A percentile compares a stretch with the other conserved stretches of the same genome.
phyloP scores from a whole-genome alignment of 202 grass and related monocot species.

The Brachypodium distachyon region DNA sequence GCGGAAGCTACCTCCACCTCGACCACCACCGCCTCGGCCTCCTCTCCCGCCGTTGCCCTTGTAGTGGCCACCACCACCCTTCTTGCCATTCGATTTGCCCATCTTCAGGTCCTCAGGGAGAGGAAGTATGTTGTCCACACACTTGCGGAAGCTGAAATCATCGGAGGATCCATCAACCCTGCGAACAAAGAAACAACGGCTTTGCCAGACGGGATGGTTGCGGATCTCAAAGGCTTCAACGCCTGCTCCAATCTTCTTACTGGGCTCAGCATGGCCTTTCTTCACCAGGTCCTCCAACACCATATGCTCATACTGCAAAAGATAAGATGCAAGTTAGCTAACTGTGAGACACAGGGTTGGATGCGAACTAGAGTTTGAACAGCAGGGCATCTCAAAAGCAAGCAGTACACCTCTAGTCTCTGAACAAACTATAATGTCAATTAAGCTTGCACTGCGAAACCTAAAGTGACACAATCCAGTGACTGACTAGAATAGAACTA shows the following conservation, averaged over 20 bases:
- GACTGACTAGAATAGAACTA: too few relatives aligned
- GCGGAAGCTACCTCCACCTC: constrained; percentile 14
- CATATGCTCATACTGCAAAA: constrained; percentile 81
- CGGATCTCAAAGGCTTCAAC: constrained; percentile 77
- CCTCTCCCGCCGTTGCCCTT: constrained; percentile 4
- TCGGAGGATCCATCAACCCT: constrained; percentile 51
- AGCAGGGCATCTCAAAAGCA: not conserved
- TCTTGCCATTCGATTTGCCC: constrained; percentile 11
- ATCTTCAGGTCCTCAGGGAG: constrained; percentile 73
- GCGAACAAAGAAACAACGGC: constrained; percentile 73
- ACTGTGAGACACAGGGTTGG: not conserved
- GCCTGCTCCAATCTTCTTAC: constrained; percentile 72
- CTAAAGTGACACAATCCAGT: not conserved
- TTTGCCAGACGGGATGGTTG: constrained; percentile 59
- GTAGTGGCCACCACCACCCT: constrained; percentile 9
- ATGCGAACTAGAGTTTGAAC: not conserved
- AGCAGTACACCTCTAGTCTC: not conserved
- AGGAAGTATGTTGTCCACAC: constrained; percentile 70
- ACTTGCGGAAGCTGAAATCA: constrained; percentile 98
- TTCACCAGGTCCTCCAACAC: constrained; percentile 69
- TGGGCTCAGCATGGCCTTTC: constrained; percentile 66
- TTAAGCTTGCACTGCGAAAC: not conserved
- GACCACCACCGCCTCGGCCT: constrained; percentile 34
- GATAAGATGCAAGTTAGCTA: not conserved
- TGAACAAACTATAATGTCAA: not conserved